Conservation (phyloP, 257 asterid species). For the Nemophila menziesii region DNA sequence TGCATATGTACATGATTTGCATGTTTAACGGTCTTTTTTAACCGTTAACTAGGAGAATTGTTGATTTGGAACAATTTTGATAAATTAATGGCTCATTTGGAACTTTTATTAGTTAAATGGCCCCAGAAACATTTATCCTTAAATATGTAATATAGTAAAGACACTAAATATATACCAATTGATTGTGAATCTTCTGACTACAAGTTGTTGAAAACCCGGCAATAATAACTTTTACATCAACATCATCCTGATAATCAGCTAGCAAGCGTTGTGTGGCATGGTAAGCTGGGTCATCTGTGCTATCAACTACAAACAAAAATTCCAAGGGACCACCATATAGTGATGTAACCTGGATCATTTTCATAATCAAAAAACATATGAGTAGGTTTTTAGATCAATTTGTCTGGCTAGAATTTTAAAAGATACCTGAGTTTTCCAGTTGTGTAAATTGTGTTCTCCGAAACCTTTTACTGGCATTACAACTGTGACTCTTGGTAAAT, state of each 20-base stretch:
- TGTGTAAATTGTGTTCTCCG: constrained; percentile 95
- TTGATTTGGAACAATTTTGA: too few relatives aligned
- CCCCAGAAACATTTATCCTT: too few relatives aligned
- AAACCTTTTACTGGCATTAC: constrained; percentile 98
- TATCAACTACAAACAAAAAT: constrained; percentile 84
- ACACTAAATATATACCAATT: constrained; percentile 46
- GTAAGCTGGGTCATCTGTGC: constrained; percentile 91
- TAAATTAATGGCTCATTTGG: too few relatives aligned
- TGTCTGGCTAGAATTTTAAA: not conserved
- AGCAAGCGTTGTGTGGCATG: constrained; percentile 56
- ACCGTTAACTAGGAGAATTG: too few relatives aligned
- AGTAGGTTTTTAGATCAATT: not conserved
- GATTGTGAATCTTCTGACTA: constrained; percentile 99
- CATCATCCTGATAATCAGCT: constrained; percentile 64
- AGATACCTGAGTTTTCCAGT: constrained; percentile 94
- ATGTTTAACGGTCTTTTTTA: too few relatives aligned
- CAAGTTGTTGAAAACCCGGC: constrained; percentile 94
- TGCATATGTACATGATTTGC: too few relatives aligned
- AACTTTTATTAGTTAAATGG: too few relatives aligned
- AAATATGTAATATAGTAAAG: too few relatives aligned
- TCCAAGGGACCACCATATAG: constrained; percentile 93
- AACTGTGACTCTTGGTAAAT: constrained; percentile 81
- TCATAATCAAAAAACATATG: constrained; percentile 3
- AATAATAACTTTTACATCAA: constrained; percentile 63
- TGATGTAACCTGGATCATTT: constrained; percentile 78